phyloP scores from a whole-genome alignment of 306 rosid genomes.

The Urtica urens region DNA sequence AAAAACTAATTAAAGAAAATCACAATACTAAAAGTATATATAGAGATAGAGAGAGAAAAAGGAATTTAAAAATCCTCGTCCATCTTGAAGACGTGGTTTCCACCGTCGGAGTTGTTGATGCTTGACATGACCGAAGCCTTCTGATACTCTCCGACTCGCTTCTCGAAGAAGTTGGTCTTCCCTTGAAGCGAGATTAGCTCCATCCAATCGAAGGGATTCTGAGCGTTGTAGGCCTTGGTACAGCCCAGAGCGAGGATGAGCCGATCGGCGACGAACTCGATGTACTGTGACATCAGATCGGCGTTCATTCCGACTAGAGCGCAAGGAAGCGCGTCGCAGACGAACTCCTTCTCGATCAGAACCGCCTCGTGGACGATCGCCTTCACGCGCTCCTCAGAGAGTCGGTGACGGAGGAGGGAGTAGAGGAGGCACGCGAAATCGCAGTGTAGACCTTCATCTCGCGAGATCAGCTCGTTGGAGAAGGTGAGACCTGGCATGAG shows the following conservation, averaged over 20 bases:
- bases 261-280: constrained; percentile 78
- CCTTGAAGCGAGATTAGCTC: constrained; percentile 87
- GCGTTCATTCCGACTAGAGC: constrained; percentile 79
- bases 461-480: constrained; percentile 75
- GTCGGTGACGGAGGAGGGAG: constrained; percentile 32
- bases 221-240: constrained; percentile 41
- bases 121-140: constrained; percentile 74
- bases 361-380: constrained; percentile 49
- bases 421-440: constrained; percentile 72
- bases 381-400: constrained; percentile 48
- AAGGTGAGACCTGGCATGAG: constrained; percentile 73
- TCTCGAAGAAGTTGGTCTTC: constrained; percentile 81
- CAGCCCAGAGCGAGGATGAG: constrained; percentile 51
- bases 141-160: constrained; percentile 80
- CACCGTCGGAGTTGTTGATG: constrained; percentile 39
- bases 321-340: constrained; percentile 77
- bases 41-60: neutral
- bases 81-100: constrained; percentile 43
- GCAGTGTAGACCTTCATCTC: constrained; percentile 77
- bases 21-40: too few species aligned
- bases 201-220: constrained; percentile 93
- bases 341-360: constrained; percentile 65
- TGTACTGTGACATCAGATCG: constrained; percentile 60
- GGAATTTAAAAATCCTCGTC: constrained; percentile 46
- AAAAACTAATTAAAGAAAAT: neutral